These are phyloP conservation scores for Tetrapisispora pingtungensis DNA, from an alignment of 805 yeast genomes.

Conservation along the genomic window DNA sequence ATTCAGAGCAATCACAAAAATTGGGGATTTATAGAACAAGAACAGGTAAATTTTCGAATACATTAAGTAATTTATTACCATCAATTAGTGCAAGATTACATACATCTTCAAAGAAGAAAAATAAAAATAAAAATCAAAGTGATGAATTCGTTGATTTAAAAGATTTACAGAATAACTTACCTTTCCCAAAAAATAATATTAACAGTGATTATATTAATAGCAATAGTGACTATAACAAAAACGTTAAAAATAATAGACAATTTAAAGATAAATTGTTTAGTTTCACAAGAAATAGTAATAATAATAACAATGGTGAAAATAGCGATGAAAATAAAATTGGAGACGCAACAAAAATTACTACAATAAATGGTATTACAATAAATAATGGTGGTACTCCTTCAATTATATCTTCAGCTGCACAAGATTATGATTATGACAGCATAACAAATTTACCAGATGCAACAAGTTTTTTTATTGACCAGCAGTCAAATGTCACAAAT, in stretches of 20 bases:
- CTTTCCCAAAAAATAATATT: conserved; percentile 1
- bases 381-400: conserved; percentile 7
- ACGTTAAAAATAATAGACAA: background rate
- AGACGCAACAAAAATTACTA: conserved; percentile 4
- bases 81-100: conserved; percentile 29
- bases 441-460: conserved; percentile 23
- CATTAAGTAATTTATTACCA: conserved; percentile 28
- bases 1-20: conserved; percentile 13
- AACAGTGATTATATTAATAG: background rate
- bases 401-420: conserved; percentile 20
- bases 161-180: conserved; percentile 3
- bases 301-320: background rate
- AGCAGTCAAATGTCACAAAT: conserved; percentile 1
- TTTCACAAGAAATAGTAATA: background rate
- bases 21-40: conserved; percentile 29
- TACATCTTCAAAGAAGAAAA: conserved; percentile 7
- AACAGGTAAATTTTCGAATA: conserved; percentile 28
- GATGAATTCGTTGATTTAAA: conserved; percentile 4
- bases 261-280: background rate
- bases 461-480: conserved; percentile 13
- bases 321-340: background rate
- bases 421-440: conserved; percentile 18
- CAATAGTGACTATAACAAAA: conserved; percentile 1
- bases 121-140: conserved; percentile 1
- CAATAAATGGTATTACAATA: conserved; percentile 14